phyloP scores from a whole-genome alignment of 345 rosid species.

The Dimocarpus longan region DNA sequence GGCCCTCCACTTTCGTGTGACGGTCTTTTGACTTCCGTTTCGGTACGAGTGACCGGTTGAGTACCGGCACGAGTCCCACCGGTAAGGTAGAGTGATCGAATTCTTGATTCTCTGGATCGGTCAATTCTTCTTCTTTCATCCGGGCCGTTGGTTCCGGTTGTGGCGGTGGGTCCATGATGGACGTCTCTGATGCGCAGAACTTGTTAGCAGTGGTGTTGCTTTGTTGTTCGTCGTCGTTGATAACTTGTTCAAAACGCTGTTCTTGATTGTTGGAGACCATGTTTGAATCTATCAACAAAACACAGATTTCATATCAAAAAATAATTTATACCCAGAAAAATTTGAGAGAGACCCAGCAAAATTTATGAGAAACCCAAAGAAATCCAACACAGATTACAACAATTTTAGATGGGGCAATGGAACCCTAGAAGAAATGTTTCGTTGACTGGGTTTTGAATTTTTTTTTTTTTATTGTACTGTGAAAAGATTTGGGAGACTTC shows the following conservation, averaged over 20 bases:
- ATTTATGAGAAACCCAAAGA: too few relatives aligned
- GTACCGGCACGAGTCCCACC: constrained; percentile 19
- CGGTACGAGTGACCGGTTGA: constrained; percentile 29
- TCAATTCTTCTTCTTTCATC: constrained; percentile 44
- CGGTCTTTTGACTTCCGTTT: constrained; percentile 64
- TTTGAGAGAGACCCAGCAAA: not conserved
- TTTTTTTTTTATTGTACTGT: not conserved
- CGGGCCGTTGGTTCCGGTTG: constrained; percentile 13
- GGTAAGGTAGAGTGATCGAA: constrained; percentile 25
- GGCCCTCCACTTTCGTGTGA: constrained; percentile 89
- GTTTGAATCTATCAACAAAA: constrained; percentile 10
- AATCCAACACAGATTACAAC: too few relatives aligned
- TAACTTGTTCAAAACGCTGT: constrained; percentile 12
- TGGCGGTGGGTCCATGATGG: constrained; percentile 35
- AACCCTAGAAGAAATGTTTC: constrained; percentile 20
- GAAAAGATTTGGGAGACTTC: not conserved
- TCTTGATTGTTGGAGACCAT: constrained; percentile 36
- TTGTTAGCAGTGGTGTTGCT: constrained; percentile 17
- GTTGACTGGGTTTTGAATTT: constrained; percentile 19
- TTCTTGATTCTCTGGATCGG: constrained; percentile 30
- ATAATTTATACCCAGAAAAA: not conserved
- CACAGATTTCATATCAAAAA: not conserved
- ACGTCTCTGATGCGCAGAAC: constrained; percentile 28
- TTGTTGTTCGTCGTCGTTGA: constrained; percentile 16
- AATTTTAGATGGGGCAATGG: not conserved